Conservation (phyloP, 2,329 filamentous ascomycete species). For the Pleomassaria siparia region DNA sequence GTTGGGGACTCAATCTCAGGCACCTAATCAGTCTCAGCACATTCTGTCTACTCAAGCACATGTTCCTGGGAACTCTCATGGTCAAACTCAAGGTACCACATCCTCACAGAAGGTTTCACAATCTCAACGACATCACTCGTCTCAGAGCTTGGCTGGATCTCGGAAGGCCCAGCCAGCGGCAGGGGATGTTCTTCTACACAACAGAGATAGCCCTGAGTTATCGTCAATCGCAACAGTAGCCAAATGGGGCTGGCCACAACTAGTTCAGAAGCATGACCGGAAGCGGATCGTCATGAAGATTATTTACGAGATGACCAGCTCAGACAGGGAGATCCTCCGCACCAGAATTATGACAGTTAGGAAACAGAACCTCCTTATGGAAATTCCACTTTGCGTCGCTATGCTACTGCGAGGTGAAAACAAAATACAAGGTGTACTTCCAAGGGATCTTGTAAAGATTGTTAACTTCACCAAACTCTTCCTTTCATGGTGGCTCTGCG, state of each 20-base stretch:
- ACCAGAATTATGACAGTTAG: constrained; percentile 20
- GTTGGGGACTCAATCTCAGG: background rate
- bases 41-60: too few species aligned
- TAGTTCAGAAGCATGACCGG: constrained; percentile 45
- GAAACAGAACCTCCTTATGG: constrained; percentile 20
- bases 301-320: constrained; percentile 33
- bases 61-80: too few species aligned
- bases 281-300: constrained; percentile 49
- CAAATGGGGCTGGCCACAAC: constrained; percentile 37
- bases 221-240: constrained; percentile 28
- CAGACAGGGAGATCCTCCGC: constrained; percentile 24
- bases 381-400: constrained; percentile 25
- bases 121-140: background rate
- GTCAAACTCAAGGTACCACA: too few species aligned
- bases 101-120: background rate
- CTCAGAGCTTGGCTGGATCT: background rate
- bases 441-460: constrained; percentile 28
- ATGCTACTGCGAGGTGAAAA: constrained; percentile 22
- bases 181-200: background rate
- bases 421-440: constrained; percentile 29
- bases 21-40: background rate
- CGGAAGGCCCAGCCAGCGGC: background rate
- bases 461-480: constrained; percentile 31
- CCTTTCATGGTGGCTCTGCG: constrained; percentile 38
- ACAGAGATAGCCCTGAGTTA: constrained; percentile 17